Evolutionary conservation across 140 eudicot species (phyloP), one percentile per base, ranked within the genome.

Genomic region (Ambrosia hybrid): DNA sequence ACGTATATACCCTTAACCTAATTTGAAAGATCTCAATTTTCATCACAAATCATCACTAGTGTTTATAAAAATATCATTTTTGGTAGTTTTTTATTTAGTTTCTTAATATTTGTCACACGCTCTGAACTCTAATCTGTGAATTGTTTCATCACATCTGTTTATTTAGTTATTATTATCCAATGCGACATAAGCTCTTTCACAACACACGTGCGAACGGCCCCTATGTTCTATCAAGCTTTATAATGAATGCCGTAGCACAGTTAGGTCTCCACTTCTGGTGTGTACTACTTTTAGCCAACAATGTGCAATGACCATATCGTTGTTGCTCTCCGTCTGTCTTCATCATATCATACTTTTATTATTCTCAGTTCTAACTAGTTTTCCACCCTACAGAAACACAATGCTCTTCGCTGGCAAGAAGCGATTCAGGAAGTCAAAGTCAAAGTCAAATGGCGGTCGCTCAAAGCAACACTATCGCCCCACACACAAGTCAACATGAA

Each of bases 341-440:
- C 17, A 43, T 57, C 7, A 8, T 57, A 57, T 57, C 16, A 61
- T 39, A 17, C 9, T 6, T 6, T 43, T 43, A 8, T 5, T 14
- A 49, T 49, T 49, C 65, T 13, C 16, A 49, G 55, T 17, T 38
- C 45, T 71, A 34, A 72, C 37, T 17, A 56, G 14, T 12, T 7
- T 10, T 74, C 49, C 38, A 14, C 36, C 16, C 56, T 70, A 71
- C 87, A 91, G 97, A 88, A 82, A 86, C 77, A 57, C 85, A 81
- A 51, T 88, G 87, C 78, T 88, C 92, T 45, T 80, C 95, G 1
- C 62, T 85, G 82, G 92, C 88, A 21, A 83, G 83, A 76, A 78
- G 77, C 46, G 90, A 85, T 34, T 71, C 82, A 5, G 84, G 77
- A 56, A 59, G 71, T 51, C 79, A 80, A 73, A 59, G 71, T 60